Evolutionary conservation across 805 yeast species (phyloP), one percentile per base, ranked within the genome.

Genomic region (Sungouiella thailandica): DNA sequence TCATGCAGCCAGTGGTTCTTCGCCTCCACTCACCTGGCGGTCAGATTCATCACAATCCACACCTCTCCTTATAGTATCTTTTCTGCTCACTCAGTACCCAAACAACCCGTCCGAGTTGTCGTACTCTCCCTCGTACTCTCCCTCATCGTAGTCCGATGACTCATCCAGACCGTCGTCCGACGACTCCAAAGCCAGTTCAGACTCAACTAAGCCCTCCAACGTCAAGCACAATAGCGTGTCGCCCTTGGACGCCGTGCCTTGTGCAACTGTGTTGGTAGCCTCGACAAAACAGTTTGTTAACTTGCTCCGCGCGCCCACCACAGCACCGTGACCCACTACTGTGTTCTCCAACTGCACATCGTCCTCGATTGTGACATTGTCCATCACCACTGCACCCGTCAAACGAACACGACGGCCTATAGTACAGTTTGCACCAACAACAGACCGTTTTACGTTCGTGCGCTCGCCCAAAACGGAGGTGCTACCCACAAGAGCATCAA

Each of bases 361-460:
- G 56, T 90, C 96, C 29, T 77, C 95, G 23, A 93, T 63, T 1
- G 59, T 60, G 15, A 80, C 94, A 32, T 76, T 74, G 49, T 83
- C 83, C 32, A 87, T 65, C 4, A 93, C 52, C 10, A 93, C 78
- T 46, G 89, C 87, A 2, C 96, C 97, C 2, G 88, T 83, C 36
- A 93, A 72, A 46, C 93, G 79, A 58, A 95, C 90, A 40, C 87
- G 76, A 52, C 78, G 80, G 24, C 98, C 98, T 33, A 94, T 77
- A 12, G 45, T 62, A 60, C 95, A 85, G 47, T 74, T 70, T 8
- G 68, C 58, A 5, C 96, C 96, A 18, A 93, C 70, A 11, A 86
- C 85, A 0, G 95, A 74, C 40, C 93, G 75, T 62, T 93, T 93
- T 32, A 93, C 86, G 53, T 80, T 84, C 14, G 95, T 82, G 46